These are phyloP conservation scores for Massospora cicadina DNA, from an alignment of 371 early-diverging fungal genomes.

Conservation along the genomic window DNA sequence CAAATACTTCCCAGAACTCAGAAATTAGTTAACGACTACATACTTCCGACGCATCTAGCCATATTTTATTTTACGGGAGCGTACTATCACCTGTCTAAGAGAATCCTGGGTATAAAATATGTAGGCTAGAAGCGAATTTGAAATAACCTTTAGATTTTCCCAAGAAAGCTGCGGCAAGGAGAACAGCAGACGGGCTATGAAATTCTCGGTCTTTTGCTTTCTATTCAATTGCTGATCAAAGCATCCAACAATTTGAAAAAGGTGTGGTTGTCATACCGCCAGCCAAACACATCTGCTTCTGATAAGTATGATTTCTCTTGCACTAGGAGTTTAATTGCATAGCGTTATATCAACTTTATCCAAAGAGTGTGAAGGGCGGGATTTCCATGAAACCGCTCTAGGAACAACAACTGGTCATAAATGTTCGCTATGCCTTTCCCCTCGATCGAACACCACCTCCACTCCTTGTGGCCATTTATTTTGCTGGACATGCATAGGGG, in stretches of 20 bases:
- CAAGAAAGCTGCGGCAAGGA: not conserved
- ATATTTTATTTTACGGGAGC: slow-evolving; percentile 13
- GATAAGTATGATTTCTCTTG: not conserved
- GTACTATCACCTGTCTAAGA: slow-evolving; percentile 13
- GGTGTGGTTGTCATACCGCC: not conserved
- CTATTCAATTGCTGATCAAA: not conserved
- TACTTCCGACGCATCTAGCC: slow-evolving; percentile 11
- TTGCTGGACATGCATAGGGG: slow-evolving; percentile 80
- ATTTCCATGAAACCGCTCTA: not conserved
- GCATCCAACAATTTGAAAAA: not conserved
- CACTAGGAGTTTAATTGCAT: not conserved
- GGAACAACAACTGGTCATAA: slow-evolving; percentile 23
- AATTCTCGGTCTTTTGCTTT: not conserved
- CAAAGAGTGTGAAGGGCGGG: too few species aligned
- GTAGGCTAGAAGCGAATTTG: not conserved
- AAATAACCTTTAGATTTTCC: not conserved
- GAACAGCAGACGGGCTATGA: slow-evolving; percentile 1
- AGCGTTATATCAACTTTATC: not conserved
- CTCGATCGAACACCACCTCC: slow-evolving; percentile 51
- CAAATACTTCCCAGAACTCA: not conserved
- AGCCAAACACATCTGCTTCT: not conserved
- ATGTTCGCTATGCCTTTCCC: slow-evolving; percentile 69
- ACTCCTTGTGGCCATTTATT: slow-evolving; percentile 87
- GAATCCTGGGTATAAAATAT: slow-evolving; percentile 10
- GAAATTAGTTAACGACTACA: slow-evolving; percentile 3